These are phyloP conservation scores for Xylariaceae sp. DNA, from an alignment of 2,329 filamentous ascomycete species.

Conservation along the genomic window DNA sequence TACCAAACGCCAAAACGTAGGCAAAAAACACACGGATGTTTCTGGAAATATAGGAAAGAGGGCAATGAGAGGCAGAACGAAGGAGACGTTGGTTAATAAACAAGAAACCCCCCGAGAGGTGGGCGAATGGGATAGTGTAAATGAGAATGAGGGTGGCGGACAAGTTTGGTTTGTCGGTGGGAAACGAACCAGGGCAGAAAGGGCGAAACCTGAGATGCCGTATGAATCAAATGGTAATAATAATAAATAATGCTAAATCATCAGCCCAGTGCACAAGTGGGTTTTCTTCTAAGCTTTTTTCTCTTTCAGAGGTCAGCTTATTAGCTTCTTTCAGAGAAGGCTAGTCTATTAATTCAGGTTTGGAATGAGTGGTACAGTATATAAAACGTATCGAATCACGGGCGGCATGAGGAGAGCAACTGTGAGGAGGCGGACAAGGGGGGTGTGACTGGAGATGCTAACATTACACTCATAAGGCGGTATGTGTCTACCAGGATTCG, in stretches of 20 bases:
- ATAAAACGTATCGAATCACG: too few relatives aligned
- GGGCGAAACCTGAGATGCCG: conserved; percentile 6
- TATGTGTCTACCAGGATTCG: conserved; percentile 4
- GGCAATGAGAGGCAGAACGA: conserved; percentile 1
- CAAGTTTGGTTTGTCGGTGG: conserved; percentile 16
- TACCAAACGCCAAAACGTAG: not conserved
- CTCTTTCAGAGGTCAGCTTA: conserved; percentile 20
- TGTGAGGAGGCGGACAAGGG: too few relatives aligned
- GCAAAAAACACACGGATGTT: not conserved
- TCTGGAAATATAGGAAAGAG: not conserved
- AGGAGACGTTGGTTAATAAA: conserved; percentile 6
- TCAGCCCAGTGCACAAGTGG: conserved; percentile 25
- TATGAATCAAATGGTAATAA: conserved; percentile 8
- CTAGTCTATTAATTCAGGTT: too few relatives aligned
- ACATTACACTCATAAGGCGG: too few relatives aligned
- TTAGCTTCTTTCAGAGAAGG: too few relatives aligned
- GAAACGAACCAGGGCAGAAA: conserved; percentile 23
- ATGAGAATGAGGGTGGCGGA: conserved; percentile 26
- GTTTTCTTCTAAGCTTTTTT: conserved; percentile 2
- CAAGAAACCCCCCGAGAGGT: conserved; percentile 11
- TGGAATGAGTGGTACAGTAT: too few relatives aligned
- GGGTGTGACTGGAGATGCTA: too few relatives aligned
- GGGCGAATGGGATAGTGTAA: conserved; percentile 5
- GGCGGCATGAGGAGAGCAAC: too few relatives aligned
- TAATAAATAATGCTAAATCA: not conserved